Base-by-base conservation (phyloP, 352 stramenopile genomes). In the Paralagenidium karlingii region DNA sequence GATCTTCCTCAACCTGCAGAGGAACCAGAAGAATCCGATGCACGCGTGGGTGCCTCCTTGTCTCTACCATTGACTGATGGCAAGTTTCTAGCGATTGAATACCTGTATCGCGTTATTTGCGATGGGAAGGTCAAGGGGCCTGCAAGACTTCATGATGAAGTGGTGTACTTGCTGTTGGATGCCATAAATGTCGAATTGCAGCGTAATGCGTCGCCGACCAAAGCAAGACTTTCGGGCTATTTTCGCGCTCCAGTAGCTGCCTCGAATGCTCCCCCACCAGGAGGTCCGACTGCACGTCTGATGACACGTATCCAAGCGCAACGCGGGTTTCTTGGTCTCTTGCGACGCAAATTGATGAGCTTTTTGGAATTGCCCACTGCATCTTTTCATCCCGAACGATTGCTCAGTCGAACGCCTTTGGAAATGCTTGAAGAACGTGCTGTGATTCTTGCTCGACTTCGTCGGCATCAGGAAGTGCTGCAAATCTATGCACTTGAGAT, bases 391-490 rank as follows among this genome's bases (percentile, higher is more conserved):
- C 77, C 77, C 3, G 77, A 88, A 41, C 69, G 77, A 8, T 82
- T 91, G 59, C 56, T 91, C 3, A 88, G 63, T 32, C 69, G 74
- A 15, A 86, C 66, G 10, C 71, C 71, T 1, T 26, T 52, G 19
- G 69, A 86, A 31, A 87, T 91, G 74, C 55, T 91, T 12, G 71
- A 87, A 28, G 77, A 91, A 33, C 77, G 76, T 26, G 77, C 75
- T 6, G 73, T 75, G 19, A 37, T 86, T 16, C 53, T 88, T 15
- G 79, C 77, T 15, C 71, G 69, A 38, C 67, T 91, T 7, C 71
- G 75, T 12, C 64, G 74, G 19, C 77, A 91, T 43, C 60, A 81
- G 38, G 74, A 91, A 51, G 77, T 91, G 30, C 55, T 91, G 10
- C 63, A 84, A 27, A 60, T 91, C 1, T 88, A 87, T 42, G 63